A percentile compares a stretch with the other conserved stretches of the same genome.
These are phyloP conservation scores for Oryza longistaminata DNA, from an alignment of 176 grass and related monocot species.

Conservation along the genomic window DNA sequence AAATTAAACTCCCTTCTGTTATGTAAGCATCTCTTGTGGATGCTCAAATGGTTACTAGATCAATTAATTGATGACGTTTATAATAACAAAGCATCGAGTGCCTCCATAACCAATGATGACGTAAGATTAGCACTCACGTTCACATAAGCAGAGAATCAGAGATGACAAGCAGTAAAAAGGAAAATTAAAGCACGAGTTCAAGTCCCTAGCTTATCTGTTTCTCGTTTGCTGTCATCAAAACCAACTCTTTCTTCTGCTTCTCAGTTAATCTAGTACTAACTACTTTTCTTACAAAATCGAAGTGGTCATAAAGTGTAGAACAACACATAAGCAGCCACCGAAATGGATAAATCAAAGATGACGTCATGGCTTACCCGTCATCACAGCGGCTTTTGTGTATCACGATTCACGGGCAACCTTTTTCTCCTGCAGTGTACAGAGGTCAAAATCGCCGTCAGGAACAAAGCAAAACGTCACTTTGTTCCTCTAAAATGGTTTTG, in stretches of 20 bases:
- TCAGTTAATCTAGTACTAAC: not conserved
- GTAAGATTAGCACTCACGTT: not conserved
- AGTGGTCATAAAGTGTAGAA: not conserved
- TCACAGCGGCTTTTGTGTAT: constrained; percentile 14
- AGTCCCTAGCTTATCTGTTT: not conserved
- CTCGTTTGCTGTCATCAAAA: not conserved
- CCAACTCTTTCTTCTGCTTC: not conserved
- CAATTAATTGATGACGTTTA: not conserved
- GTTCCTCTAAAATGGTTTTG: not conserved
- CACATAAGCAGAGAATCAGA: too few relatives aligned
- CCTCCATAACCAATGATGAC: not conserved
- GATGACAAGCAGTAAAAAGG: not conserved
- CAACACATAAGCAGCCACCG: not conserved
- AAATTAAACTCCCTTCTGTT: too few relatives aligned
- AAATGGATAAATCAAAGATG: constrained; percentile 1
- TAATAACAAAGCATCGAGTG: not conserved
- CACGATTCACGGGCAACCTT: not conserved
- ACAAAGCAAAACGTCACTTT: not conserved
- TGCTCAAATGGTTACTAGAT: not conserved
- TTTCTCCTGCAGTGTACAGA: not conserved
- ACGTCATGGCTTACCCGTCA: constrained; percentile 4
- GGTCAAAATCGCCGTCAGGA: not conserved
- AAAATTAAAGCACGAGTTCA: not conserved
- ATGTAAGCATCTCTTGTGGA: not conserved
- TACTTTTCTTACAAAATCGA: not conserved